Evolutionary conservation across 192 early-diverging fungal species (phyloP).

Genomic region (Backusella circina): DNA sequence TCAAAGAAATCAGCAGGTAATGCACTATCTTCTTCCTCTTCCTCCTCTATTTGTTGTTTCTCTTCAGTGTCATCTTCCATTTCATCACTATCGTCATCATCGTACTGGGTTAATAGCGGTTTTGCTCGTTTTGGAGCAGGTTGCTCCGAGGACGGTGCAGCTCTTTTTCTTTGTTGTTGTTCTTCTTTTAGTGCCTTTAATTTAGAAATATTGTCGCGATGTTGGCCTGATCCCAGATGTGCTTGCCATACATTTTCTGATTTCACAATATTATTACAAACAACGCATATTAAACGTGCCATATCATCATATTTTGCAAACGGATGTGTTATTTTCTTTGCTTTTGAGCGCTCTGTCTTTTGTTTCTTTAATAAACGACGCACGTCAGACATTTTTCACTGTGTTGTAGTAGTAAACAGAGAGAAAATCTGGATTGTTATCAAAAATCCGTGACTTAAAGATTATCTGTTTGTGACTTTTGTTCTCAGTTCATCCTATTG

Average conservation of each 20-base stretch:
- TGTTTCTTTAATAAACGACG: constrained; percentile 31
- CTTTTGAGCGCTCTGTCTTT: constrained; percentile 13
- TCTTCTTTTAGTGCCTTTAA: constrained; percentile 43
- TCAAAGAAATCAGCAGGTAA: constrained; percentile 49
- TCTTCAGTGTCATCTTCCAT: constrained; percentile 4
- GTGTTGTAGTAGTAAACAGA: background rate
- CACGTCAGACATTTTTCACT: constrained; percentile 14
- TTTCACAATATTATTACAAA: constrained; percentile 38
- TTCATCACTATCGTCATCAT: constrained; percentile 26
- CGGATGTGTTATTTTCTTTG: constrained; percentile 41
- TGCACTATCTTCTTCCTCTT: constrained; percentile 18
- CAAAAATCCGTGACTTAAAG: background rate
- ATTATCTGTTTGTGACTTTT: background rate
- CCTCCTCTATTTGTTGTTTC: constrained; percentile 9
- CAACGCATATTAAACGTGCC: constrained; percentile 40
- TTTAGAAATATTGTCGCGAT: constrained; percentile 43
- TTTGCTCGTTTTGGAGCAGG: constrained; percentile 28
- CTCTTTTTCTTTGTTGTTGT: constrained; percentile 29
- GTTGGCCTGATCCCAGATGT: constrained; percentile 39
- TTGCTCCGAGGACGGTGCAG: constrained; percentile 13
- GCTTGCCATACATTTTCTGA: constrained; percentile 43
- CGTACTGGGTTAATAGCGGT: constrained; percentile 28
- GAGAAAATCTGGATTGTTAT: background rate
- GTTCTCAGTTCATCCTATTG: background rate
- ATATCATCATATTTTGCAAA: constrained; percentile 49